Conservation (phyloP, 257 asterid genomes). For the Nicotiana benthamiana region DNA sequence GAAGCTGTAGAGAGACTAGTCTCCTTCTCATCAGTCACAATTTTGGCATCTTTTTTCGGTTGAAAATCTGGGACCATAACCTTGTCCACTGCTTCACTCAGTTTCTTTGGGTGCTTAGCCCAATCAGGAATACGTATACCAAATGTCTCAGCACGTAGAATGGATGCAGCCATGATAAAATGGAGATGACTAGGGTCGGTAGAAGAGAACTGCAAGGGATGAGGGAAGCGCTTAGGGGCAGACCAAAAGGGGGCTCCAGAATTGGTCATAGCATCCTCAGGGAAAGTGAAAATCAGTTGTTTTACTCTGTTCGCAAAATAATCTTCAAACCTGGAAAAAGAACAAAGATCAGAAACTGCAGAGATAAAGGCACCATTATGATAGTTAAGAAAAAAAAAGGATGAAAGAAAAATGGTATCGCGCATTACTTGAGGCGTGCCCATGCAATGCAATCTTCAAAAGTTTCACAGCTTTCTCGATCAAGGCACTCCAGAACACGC, state of each 20-base stretch:
- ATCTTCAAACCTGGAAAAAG: constrained; percentile 68
- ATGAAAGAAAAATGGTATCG: background rate
- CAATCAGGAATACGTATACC: constrained; percentile 79
- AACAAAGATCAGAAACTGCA: constrained; percentile 9
- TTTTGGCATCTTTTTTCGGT: constrained; percentile 60
- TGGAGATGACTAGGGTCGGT: constrained; percentile 82
- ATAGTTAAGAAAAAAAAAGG: background rate
- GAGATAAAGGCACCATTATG: background rate
- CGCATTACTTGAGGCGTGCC: constrained; percentile 72
- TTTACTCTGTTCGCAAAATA: constrained; percentile 70
- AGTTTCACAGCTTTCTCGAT: constrained; percentile 61
- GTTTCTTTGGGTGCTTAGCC: constrained; percentile 62
- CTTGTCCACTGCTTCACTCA: constrained; percentile 58
- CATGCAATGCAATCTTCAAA: constrained; percentile 77
- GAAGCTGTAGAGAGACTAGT: constrained; percentile 73
- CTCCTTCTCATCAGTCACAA: constrained; percentile 87
- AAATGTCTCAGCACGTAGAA: constrained; percentile 74
- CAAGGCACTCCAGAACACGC: constrained; percentile 73
- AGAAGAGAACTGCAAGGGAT: constrained; percentile 55
- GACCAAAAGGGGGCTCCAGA: constrained; percentile 94
- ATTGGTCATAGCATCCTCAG: constrained; percentile 86
- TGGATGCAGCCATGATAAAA: constrained; percentile 67
- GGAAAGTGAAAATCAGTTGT: constrained; percentile 79
- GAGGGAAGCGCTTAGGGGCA: constrained; percentile 88
- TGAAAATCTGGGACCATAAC: constrained; percentile 61